Percentiles rank a stretch among this genome's conserved stretches.
Conservation (phyloP, 2,329 filamentous ascomycete species). For the Coniochaeta prunicola region DNA sequence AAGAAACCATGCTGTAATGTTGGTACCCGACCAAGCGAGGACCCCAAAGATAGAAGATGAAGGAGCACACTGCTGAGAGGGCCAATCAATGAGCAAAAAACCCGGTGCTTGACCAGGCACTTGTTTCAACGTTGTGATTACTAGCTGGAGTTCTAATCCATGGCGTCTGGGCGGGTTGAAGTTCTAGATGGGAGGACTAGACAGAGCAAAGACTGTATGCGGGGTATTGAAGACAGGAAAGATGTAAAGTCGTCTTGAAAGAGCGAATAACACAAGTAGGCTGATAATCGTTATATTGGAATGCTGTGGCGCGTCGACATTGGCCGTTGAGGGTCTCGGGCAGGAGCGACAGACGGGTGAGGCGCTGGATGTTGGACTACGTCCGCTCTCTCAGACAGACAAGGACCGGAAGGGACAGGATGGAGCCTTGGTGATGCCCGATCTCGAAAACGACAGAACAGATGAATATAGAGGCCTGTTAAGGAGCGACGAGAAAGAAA, state of each 20-base stretch:
- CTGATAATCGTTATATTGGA: background rate
- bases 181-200: background rate
- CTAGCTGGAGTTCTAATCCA: background rate
- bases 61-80: background rate
- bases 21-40: background rate
- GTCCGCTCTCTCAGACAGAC: background rate
- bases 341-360: background rate
- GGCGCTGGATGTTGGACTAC: background rate
- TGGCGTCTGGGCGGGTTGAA: background rate
- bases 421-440: background rate
- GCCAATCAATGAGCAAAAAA: background rate
- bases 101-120: constrained; percentile 10
- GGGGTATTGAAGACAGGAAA: background rate
- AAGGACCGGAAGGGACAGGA: background rate
- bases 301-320: background rate
- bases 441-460: background rate
- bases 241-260: too few species aligned
- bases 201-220: background rate
- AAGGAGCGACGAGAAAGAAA: background rate
- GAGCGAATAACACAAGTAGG: too few species aligned
- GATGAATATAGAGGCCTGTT: background rate
- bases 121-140: background rate
- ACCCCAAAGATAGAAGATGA: background rate
- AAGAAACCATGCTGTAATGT: constrained; percentile 44
- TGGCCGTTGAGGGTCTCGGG: background rate